Base-by-base conservation (phyloP, 257 asterid species). In the Haberlea rhodopensis region DNA sequence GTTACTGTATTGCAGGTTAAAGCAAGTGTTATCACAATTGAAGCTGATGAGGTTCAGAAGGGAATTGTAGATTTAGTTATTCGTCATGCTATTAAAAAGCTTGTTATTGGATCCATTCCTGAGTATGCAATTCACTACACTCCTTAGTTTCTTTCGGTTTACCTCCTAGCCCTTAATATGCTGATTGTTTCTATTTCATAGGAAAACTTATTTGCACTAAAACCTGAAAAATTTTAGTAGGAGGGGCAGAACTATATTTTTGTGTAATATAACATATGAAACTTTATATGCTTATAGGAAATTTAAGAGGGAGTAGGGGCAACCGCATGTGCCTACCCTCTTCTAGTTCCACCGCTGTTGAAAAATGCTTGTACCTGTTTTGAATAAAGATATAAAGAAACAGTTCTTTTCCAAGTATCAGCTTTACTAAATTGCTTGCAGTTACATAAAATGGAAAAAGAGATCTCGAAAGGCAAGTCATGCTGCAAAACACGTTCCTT, bases 51-150 rank as follows among this genome's bases (percentile, higher is more conserved):
- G 45, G 82, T 88, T 59, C 78, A 80, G n/a, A 81, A 73, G 25
- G 96, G 85, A 73, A 82, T 91, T 27, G 79, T 91, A 65, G 70
- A 84, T 77, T 72, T 91, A 40, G 82, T 91, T 62, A 78, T 83
- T 71, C 71, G 60, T 37, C 82, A 80, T 54, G 62, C 52, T 63
- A 78, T 84, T 37, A 68, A 56, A 70, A 88, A 81, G 79, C 94
- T 91, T 54, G 90, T 88, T 48, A 71, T 88, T 56, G 97, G 95
- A 80, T 85, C 94, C 53, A 65, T 74, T 55, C 89, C 95, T 20
- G 88, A 74, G 97, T 91, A 88, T 25, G 79, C 60, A 32, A 8
- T 67, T 71, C 71, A 16, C 58, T 76, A 67, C 68, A 53, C 37
- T 70, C 62, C 24, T 43, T 24, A 19, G 34, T 73, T 70, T 1